Conservation (phyloP, 768 basidiomycete species). For the Exidia glandulosa region DNA sequence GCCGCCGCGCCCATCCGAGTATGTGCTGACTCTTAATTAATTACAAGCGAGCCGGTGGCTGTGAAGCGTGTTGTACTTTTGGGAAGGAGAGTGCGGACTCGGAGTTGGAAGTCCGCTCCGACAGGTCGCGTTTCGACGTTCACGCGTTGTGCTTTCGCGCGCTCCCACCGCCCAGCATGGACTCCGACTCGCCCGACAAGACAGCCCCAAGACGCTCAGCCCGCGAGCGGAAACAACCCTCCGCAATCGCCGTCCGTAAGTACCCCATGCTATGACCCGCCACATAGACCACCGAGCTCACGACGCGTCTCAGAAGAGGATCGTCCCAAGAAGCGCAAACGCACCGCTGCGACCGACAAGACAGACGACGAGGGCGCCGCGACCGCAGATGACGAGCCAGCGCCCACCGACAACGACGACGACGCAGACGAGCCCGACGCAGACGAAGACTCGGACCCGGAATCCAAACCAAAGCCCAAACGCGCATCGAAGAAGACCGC, state of each 20-base stretch:
- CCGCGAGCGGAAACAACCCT: slow-evolving; percentile 52
- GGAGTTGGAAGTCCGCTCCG: too few species aligned
- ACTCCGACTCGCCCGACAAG: background rate
- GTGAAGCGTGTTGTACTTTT: too few species aligned
- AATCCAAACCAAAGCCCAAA: background rate
- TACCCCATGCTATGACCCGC: slow-evolving; percentile 11
- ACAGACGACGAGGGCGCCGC: slow-evolving; percentile 13
- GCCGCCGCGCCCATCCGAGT: too few species aligned
- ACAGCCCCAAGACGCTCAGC: slow-evolving; percentile 44
- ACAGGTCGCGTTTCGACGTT: too few species aligned
- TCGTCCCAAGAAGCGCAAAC: slow-evolving; percentile 37
- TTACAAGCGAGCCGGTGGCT: too few species aligned
- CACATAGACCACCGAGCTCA: slow-evolving; percentile 8
- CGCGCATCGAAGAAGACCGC: background rate
- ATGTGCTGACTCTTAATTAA: too few species aligned
- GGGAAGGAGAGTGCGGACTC: too few species aligned
- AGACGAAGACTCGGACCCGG: slow-evolving; percentile 6
- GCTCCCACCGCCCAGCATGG: background rate
- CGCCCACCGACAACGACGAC: slow-evolving; percentile 2
- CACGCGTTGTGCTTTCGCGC: background rate
- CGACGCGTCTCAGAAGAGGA: slow-evolving; percentile 21
- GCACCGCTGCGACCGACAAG: slow-evolving; percentile 33
- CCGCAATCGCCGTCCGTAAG: slow-evolving; percentile 48
- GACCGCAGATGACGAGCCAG: slow-evolving; percentile 10
- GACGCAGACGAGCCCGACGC: slow-evolving; percentile 1